Evolutionary conservation across 2,329 filamentous ascomycete genomes (phyloP).

Genomic region (Penicillium sp.): DNA sequence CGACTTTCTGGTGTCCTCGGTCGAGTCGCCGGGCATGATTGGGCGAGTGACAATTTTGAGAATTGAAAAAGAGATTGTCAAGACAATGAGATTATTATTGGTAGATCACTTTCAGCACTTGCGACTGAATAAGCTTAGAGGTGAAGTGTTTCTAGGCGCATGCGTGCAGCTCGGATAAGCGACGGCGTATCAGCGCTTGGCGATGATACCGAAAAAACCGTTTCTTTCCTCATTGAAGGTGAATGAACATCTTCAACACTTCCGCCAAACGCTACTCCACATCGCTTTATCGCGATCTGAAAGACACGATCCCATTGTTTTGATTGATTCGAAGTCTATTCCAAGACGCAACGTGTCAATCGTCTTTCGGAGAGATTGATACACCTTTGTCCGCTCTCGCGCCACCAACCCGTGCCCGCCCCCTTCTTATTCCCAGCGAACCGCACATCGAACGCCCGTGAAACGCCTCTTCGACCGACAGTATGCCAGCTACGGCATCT

Average conservation of each 20-base stretch:
- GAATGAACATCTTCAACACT: too few species aligned
- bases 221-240: too few species aligned
- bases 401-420: constrained; percentile 11
- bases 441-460: constrained; percentile 3
- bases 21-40: constrained; percentile 28
- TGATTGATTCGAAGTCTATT: too few species aligned
- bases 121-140: too few species aligned
- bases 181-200: constrained; percentile 1
- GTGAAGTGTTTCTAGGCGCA: too few species aligned
- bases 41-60: background rate
- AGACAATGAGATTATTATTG: too few species aligned
- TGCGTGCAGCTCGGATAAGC: background rate
- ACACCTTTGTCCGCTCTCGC: constrained; percentile 14
- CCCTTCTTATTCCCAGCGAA: constrained; percentile 3
- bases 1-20: constrained; percentile 36
- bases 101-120: too few species aligned
- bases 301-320: too few species aligned
- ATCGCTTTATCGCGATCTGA: too few species aligned
- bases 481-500: constrained; percentile 43
- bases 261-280: too few species aligned
- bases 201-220: background rate
- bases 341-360: too few species aligned
- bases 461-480: constrained; percentile 1
- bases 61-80: background rate
- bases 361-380: background rate